These are phyloP conservation scores for Omphalotus guepiniiformis DNA, from an alignment of 768 basidiomycete genomes.

Conservation along the genomic window DNA sequence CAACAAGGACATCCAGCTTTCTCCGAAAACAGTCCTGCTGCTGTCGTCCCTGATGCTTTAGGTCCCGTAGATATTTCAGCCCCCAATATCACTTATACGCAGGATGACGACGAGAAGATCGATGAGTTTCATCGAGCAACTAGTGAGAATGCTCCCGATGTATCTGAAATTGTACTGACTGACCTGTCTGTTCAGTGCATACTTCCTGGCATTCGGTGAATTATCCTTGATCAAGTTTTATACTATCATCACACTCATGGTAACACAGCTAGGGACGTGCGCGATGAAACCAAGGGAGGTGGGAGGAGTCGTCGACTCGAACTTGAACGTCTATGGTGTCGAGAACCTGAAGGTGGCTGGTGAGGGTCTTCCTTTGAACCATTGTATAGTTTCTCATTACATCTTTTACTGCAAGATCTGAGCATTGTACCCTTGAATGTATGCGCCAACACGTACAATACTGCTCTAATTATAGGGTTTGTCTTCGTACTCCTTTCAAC, in stretches of 20 bases:
- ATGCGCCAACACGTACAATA: conserved; percentile 37
- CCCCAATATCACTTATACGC: conserved; percentile 18
- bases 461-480: conserved; percentile 34
- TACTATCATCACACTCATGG: neutral
- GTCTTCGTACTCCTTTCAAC: neutral
- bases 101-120: conserved; percentile 22
- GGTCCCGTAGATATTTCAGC: conserved; percentile 16
- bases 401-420: neutral
- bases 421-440: conserved; percentile 5
- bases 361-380: conserved; percentile 30
- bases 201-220: conserved; percentile 24
- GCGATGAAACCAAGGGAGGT: conserved; percentile 42
- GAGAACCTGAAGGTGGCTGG: conserved; percentile 42
- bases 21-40: conserved; percentile 12
- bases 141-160: conserved; percentile 10
- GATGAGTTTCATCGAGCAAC: conserved; percentile 13
- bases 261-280: conserved; percentile 40
- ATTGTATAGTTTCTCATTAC: conserved; percentile 30
- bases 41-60: conserved; percentile 4
- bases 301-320: conserved; percentile 41
- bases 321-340: conserved; percentile 42
- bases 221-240: neutral
- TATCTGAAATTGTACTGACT: neutral
- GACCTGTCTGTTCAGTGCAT: conserved; percentile 6
- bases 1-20: conserved; percentile 14